Base-by-base conservation (phyloP, 805 yeast genomes). In the Candida peoriensis region DNA sequence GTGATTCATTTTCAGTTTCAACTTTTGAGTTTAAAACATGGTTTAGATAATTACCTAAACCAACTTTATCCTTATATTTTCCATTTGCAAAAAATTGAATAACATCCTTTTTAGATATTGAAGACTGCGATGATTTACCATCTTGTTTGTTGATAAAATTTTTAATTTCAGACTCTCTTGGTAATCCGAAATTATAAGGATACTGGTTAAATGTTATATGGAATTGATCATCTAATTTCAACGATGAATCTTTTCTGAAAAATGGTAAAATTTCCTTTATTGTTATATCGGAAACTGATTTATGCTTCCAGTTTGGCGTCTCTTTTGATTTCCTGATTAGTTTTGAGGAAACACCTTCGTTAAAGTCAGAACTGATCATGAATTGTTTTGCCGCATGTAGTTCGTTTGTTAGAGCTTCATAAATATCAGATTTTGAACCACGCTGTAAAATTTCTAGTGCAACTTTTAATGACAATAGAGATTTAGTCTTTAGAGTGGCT, bases 401-500 rank as follows among this genome's bases (percentile, higher is more conserved):
- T 60, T 93, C 97, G 48, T 75, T 72, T 46, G 74, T 74, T 39
- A 93, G 63, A 24, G 90, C 83, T 32, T 76, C 64, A 36, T 70
- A 69, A 47, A 87, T 76, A 41, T 80, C 70, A 39, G 76, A 67
- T 24, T 63, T 52, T 16, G 71, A 55, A 34, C 87, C 85, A 40
- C 71, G 66, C 50, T 81, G 74, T 57, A 88, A 64, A 42, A 85
- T 66, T 39, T 77, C 81, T 44, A 78, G 70, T 2, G 85, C 77
- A 26, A 88, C 77, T 52, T 81, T 78, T 46, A 87, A 64, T 14
- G 95, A 81, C n/a, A 85, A 68, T 29, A 85, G 83, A 5, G 95
- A 84, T 58, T 88, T 84, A 32, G 70, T 60, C 30, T 64, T 59
- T 42, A 90, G 65, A 17, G 72, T 77, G 28, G 67, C 68, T 36